Evolutionary conservation across 2,329 filamentous ascomycete species (phyloP).

Genomic region (Colletotrichum sp.): DNA sequence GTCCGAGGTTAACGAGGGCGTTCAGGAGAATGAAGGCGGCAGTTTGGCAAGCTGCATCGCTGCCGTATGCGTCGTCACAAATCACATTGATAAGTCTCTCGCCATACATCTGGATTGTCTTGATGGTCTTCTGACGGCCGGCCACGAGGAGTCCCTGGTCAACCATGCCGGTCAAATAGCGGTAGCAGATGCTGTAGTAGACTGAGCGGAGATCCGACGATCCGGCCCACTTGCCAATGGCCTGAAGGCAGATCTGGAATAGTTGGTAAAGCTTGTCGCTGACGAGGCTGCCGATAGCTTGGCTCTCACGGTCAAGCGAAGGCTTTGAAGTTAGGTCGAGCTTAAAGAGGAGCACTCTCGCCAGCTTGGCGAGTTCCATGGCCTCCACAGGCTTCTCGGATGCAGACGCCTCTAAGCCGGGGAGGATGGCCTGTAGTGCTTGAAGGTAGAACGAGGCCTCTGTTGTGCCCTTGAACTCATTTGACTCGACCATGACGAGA

Average conservation of each 20-base stretch:
- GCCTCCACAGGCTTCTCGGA: conserved; percentile 73
- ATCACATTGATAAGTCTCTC: conserved; percentile 83
- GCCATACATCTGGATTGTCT: conserved; percentile 71
- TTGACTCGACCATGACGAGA: conserved; percentile 81
- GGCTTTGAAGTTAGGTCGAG: conserved; percentile 60
- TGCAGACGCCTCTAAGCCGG: conserved; percentile 82
- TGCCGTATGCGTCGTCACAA: conserved; percentile 91
- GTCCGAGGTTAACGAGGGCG: conserved; percentile 75
- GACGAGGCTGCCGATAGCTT: conserved; percentile 70
- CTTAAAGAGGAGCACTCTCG: conserved; percentile 73
- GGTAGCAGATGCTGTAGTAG: conserved; percentile 91
- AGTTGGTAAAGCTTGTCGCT: conserved; percentile 91
- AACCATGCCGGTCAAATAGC: conserved; percentile 77
- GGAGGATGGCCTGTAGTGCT: conserved; percentile 84
- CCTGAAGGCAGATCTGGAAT: conserved; percentile 84
- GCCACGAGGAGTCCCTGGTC: conserved; percentile 54
- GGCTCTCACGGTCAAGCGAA: conserved; percentile 46
- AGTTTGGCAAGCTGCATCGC: conserved; percentile 81
- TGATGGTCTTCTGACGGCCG: conserved; percentile 68
- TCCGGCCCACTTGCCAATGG: conserved; percentile 76
- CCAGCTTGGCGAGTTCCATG: conserved; percentile 77
- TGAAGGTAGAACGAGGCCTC: conserved; percentile 84
- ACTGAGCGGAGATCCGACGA: conserved; percentile 77
- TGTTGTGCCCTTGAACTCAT: conserved; percentile 75
- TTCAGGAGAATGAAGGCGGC: conserved; percentile 86